phyloP scores from a whole-genome alignment of 2,329 filamentous ascomycete genomes.

The Drechslera avenae region DNA sequence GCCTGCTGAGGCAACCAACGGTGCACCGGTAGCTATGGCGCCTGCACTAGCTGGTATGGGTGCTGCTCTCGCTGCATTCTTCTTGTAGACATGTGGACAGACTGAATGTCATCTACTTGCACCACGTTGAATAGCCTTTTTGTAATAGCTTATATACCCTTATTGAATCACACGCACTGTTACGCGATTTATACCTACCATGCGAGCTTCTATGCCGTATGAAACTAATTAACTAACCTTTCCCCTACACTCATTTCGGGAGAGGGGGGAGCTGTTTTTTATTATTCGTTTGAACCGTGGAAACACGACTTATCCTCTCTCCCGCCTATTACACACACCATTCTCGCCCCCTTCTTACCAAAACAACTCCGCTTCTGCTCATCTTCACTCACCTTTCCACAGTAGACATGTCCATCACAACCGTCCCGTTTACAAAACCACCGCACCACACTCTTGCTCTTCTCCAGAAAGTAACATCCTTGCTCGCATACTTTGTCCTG shows the following conservation, averaged over 20 bases:
- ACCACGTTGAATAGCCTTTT: background rate
- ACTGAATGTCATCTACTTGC: background rate
- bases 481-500: constrained; percentile 14
- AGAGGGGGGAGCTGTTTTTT: too few species aligned
- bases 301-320: too few species aligned
- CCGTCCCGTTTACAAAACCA: constrained; percentile 25
- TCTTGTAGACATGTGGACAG: constrained; percentile 20
- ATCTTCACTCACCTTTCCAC: constrained; percentile 19
- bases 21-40: constrained; percentile 21
- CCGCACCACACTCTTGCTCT: constrained; percentile 19
- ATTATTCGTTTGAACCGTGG: too few species aligned
- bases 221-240: too few species aligned
- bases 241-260: too few species aligned
- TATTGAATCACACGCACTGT: background rate
- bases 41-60: constrained; percentile 39
- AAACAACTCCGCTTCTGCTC: constrained; percentile 28
- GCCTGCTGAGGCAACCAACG: constrained; percentile 3
- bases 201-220: too few species aligned
- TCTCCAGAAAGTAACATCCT: constrained; percentile 39
- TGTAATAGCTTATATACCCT: background rate
- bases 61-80: constrained; percentile 32
- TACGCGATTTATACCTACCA: too few species aligned
- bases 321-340: constrained; percentile 20
- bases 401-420: constrained; percentile 39
- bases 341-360: constrained; percentile 34